phyloP scores from a whole-genome alignment of 139 green algal genomes.

The Closterium sp. region DNA sequence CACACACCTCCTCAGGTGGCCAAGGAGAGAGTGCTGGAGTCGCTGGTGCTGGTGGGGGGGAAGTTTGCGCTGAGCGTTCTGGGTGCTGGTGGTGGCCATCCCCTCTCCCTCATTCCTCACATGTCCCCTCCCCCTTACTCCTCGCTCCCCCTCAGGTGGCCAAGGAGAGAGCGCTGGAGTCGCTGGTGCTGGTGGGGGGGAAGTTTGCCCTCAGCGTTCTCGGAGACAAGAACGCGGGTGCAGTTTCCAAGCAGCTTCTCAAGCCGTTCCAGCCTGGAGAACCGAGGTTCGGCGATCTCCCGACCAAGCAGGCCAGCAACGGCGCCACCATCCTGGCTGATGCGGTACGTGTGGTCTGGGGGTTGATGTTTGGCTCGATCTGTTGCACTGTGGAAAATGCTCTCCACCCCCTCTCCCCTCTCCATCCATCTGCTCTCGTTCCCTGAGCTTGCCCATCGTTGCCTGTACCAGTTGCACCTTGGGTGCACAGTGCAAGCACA shows the following conservation, averaged over 20 bases:
- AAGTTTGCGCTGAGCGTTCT: conserved; percentile 84
- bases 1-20: conserved; percentile 59
- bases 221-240: conserved; percentile 48
- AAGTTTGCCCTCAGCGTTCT: conserved; percentile 87
- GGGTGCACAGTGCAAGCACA: no score
- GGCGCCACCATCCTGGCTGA: conserved; percentile 31
- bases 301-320: conserved; percentile 30
- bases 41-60: conserved; percentile 66
- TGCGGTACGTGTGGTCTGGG: conserved; percentile 8
- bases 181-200: conserved; percentile 68
- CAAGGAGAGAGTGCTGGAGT: conserved; percentile 90
- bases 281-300: conserved; percentile 70
- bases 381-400: no score
- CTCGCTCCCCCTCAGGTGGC: conserved; percentile 55
- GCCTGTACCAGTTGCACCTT: no score
- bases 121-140: not conserved
- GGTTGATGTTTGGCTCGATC: no score
- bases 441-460: no score
- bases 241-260: conserved; percentile 71
- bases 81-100: conserved; percentile 38
- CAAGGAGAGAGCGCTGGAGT: conserved; percentile 91
- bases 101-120: no score
- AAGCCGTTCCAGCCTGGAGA: conserved; percentile 80
- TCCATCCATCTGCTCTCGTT: no score
- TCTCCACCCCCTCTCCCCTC: no score